A percentile compares a stretch with the other conserved stretches of the same genome.
Conservation (phyloP, 1,139 yeast genomes). For the Kazachstania sp. region DNA sequence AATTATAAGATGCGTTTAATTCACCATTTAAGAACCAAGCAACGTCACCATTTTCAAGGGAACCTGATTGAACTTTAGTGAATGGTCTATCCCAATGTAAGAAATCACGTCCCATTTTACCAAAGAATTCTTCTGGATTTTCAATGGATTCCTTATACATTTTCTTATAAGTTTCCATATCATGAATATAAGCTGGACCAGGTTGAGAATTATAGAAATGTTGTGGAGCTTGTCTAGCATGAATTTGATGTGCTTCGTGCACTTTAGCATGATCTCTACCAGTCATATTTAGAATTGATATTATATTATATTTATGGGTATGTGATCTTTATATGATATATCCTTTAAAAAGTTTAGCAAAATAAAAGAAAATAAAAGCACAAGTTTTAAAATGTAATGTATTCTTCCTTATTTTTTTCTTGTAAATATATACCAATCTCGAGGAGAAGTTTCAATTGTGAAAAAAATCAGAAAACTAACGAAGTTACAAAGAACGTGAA, state of each 20-base stretch:
- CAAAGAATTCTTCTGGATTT: slow-evolving; percentile 80
- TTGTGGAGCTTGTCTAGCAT: slow-evolving; percentile 58
- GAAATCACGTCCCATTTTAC: slow-evolving; percentile 68
- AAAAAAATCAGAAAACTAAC: too few relatives aligned
- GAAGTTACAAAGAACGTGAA: too few relatives aligned
- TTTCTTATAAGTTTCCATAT: slow-evolving; percentile 60
- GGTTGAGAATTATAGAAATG: slow-evolving; percentile 73
- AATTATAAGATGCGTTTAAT: slow-evolving; percentile 87
- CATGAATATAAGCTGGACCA: slow-evolving; percentile 39
- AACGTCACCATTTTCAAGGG: slow-evolving; percentile 68
- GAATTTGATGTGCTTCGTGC: slow-evolving; percentile 71
- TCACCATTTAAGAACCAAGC: slow-evolving; percentile 94
- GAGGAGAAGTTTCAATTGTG: too few relatives aligned
- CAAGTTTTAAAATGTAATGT: too few relatives aligned
- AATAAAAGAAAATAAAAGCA: too few relatives aligned
- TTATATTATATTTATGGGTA: too few relatives aligned
- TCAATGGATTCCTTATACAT: slow-evolving; percentile 70
- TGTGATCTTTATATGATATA: neutral
- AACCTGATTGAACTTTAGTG: slow-evolving; percentile 62
- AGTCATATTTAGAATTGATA: slow-evolving; percentile 6
- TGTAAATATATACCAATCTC: too few relatives aligned
- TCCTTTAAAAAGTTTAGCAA: too few relatives aligned
- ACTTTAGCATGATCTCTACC: slow-evolving; percentile 40
- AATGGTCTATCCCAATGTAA: slow-evolving; percentile 83
- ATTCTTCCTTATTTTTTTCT: too few relatives aligned